Evolutionary conservation across 192 early-diverging fungal species (phyloP).

Genomic region (Physocladia obscura): DNA sequence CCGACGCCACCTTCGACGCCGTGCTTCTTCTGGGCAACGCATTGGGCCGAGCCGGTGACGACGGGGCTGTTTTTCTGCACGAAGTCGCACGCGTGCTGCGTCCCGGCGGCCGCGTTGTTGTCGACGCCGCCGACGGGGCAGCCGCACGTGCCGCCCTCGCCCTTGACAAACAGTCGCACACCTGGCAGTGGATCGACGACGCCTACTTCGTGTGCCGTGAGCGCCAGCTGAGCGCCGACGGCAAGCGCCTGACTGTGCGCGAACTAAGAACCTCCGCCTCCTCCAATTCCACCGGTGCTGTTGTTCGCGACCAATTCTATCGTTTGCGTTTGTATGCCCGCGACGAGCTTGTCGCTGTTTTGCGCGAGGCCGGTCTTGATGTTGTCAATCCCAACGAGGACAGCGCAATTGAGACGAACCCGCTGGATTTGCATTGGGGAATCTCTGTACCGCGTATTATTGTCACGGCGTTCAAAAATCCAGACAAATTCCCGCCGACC

Average conservation of each 20-base stretch:
- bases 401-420: too few relatives aligned
- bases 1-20: constrained; percentile 50
- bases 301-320: constrained; percentile 69
- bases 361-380: constrained; percentile 35
- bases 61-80: constrained; percentile 43
- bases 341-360: constrained; percentile 42
- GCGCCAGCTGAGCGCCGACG: constrained; percentile 54
- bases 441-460: constrained; percentile 66
- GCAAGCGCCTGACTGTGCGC: constrained; percentile 50
- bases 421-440: too few relatives aligned
- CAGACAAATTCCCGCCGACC: too few relatives aligned
- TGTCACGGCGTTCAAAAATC: constrained; percentile 42
- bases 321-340: constrained; percentile 56
- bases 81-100: constrained; percentile 51
- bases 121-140: constrained; percentile 63
- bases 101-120: constrained; percentile 55
- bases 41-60: constrained; percentile 61
- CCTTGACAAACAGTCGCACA: too few relatives aligned
- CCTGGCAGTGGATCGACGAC: constrained; percentile 71
- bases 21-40: constrained; percentile 66
- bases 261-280: constrained; percentile 63
- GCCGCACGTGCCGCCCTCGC: constrained; percentile 57
- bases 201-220: constrained; percentile 65
- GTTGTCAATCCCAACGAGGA: too few relatives aligned
- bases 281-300: constrained; percentile 49